Evolutionary conservation across 305 asterid species (phyloP), one percentile per base, ranked within the genome.

Genomic region (Stenogyne calaminthoides): DNA sequence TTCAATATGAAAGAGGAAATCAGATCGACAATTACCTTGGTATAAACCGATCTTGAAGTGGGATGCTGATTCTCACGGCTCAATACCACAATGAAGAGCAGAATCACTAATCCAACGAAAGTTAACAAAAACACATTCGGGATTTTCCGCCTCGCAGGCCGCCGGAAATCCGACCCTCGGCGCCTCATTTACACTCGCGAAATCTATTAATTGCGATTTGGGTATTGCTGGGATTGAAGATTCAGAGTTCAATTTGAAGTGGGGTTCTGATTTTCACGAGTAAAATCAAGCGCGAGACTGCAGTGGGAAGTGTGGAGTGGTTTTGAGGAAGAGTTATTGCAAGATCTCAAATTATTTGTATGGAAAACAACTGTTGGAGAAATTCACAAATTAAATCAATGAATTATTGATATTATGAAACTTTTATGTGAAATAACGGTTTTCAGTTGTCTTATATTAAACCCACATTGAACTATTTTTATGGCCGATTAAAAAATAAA

Each of bases 101-200:
- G 73, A 80, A 88, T 76, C 63, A 71, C 80, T 32, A 88, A 80
- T 42, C 95, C 97, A 70, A 80, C 82, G 25, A 92, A 72, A 16
- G 95, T 82, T 25, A 89, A 54, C 95, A 88, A 89, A 18, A 87
- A 78, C 0, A 86, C 88, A 57, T 88, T 87, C 44, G 95, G 90
- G 49, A 87, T 71, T 64, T 91, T 85, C 84, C 96, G 93, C 83
- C 95, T 67, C 79, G 54, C 88, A 18, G 95, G 93, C 60, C 97
- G 93, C 78, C 97, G 90, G 78, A 81, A 88, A 65, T 92, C 96
- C 15, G 92, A 70, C 32, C 93, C 91, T 63, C 97, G 86, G 66
- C 95, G 91, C 88, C 95, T 84, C 97, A 89, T 92, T 72, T 70
- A 74, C 67, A 76, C n/a, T 57, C 22, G 36, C 36, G 51, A 49